Evolutionary conservation across 257 asterid genomes (phyloP).

Genomic region (Solanum bulbocastanum): DNA sequence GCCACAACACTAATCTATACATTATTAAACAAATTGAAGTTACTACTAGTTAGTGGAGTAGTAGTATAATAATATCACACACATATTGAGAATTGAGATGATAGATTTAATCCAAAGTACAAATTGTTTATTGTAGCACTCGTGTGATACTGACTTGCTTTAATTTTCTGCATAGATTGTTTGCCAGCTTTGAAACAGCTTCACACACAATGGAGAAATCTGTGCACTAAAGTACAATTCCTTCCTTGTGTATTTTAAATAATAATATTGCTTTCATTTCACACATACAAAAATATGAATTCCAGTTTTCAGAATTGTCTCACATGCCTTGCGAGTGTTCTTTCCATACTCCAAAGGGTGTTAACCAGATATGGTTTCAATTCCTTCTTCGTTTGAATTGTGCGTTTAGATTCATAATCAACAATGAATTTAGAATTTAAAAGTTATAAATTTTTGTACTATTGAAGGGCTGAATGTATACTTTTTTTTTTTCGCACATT

Average conservation of each 20-base stretch:
- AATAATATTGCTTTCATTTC: neutral
- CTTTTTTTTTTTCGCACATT: fast-evolving
- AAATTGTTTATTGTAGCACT: neutral
- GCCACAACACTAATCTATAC: neutral
- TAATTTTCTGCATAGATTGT: neutral
- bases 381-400: neutral
- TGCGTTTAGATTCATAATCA: neutral
- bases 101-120: neutral
- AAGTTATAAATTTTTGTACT: neutral
- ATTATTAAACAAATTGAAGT: neutral
- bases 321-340: neutral
- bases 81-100: neutral
- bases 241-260: neutral
- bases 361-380: neutral
- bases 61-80: neutral
- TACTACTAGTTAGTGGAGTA: neutral
- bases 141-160: neutral
- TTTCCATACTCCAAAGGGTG: neutral
- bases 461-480: neutral
- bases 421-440: fast-evolving
- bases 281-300: neutral
- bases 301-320: neutral
- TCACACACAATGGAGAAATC: neutral
- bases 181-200: slow-evolving; percentile 6
- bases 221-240: neutral